Evolutionary conservation across 192 early-diverging fungal species (phyloP), one percentile per base, ranked within the genome.

Genomic region (Coemansia umbellata): DNA sequence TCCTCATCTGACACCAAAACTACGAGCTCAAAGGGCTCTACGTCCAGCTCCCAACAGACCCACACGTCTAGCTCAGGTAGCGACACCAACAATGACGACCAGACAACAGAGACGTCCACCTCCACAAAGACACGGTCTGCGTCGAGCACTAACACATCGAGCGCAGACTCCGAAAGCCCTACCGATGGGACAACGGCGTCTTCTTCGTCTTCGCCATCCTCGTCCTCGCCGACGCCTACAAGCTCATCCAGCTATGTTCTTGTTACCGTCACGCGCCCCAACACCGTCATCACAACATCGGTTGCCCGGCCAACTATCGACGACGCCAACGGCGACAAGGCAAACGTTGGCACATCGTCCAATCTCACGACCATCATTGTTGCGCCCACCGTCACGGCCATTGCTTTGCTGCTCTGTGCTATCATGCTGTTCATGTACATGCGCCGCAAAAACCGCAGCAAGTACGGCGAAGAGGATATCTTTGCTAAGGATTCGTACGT

Each of bases 251-350:
- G 26, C 19, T 51, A 31, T 11, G 26, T 65, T 61, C n/a, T 74
- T 11, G 63, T 74, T 10, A 74, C 70, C 8, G 47, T 63, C 5
- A 74, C 70, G 31, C 55, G 70, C 43, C 58, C 63, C 5, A 60
- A 60, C 27, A 15, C 33, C 6, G 66, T 64, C 4, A 53, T 37
- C 7, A 74, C 70, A 5, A 65, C 70, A 11, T 13, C 32, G 37
- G 44, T 63, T 32, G 58, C 49, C 17, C 50, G 53, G 8, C 35
- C 59, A 18, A 66, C 64, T 24, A 74, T 74, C 47, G 70, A 74
- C 43, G 50, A 63, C 50, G 50, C 55, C 19, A 50, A 75, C 50
- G 72, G 66, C 28, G 60, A 65, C 45, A 75, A 75, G 66, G 72
- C 70, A 6, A 57, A 75, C 30, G 65, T 69, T 2, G 66, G 66